phyloP scores from a whole-genome alignment of 1,284 basidiomycete genomes.

The Peniophora sp. region DNA sequence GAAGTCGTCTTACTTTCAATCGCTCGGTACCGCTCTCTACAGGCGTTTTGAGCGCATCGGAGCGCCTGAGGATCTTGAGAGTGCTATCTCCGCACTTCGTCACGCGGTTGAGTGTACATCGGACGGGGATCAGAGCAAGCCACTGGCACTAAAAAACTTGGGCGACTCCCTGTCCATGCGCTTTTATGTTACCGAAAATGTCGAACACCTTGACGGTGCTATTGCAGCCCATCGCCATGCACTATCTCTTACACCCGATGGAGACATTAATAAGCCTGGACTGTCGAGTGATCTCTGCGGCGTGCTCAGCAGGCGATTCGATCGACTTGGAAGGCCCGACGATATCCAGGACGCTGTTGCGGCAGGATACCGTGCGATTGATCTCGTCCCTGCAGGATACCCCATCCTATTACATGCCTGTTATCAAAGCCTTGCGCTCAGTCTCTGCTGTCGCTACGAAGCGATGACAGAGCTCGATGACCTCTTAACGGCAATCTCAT shows the following conservation, averaged over 20 bases:
- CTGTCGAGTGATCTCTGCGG: too few species aligned
- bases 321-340: too few species aligned
- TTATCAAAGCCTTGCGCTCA: too few species aligned
- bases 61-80: background rate
- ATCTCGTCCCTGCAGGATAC: too few species aligned
- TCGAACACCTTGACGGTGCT: background rate
- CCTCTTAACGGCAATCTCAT: too few species aligned
- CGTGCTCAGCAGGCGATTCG: too few species aligned
- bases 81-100: background rate
- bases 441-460: too few species aligned
- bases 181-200: background rate
- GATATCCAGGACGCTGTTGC: too few species aligned
- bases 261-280: background rate
- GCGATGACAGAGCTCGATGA: too few species aligned
- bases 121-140: background rate
- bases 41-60: background rate
- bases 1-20: background rate
- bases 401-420: too few species aligned
- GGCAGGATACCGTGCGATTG: too few species aligned
- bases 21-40: background rate
- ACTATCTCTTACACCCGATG: background rate
- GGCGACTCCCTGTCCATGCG: background rate
- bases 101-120: background rate
- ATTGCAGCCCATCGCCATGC: background rate
- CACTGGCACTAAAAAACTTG: background rate